A percentile compares a stretch with the other conserved stretches of the same genome.
phyloP scores from a whole-genome alignment of 345 rosid species.

The Diplotaxis tenuifolia region DNA sequence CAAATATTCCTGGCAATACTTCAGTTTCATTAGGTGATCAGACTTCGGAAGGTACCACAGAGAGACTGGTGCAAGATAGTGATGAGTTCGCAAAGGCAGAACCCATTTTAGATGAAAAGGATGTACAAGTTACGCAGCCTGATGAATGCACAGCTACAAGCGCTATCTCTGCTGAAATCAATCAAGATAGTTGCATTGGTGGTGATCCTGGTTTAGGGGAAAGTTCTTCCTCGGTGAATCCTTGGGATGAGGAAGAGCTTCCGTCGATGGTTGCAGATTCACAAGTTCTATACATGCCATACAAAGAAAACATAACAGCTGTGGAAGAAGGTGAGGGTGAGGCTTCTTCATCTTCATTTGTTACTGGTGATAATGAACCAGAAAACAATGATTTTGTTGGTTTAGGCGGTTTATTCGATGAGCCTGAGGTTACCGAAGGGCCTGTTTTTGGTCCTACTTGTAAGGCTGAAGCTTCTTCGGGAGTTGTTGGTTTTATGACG shows the following conservation, averaged over 20 bases:
- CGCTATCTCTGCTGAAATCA: not conserved
- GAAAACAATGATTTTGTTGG: slow-evolving; percentile 66
- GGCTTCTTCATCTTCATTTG: slow-evolving; percentile 54
- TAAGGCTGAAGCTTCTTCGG: slow-evolving; percentile 46
- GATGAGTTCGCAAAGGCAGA: slow-evolving; percentile 34
- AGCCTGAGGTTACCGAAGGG: slow-evolving; percentile 63
- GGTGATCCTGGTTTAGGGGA: slow-evolving; percentile 40
- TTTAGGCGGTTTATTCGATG: slow-evolving; percentile 83
- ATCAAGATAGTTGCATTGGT: slow-evolving; percentile 20
- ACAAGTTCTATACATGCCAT: slow-evolving; percentile 72
- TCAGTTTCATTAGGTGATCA: slow-evolving; percentile 38
- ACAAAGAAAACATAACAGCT: slow-evolving; percentile 45
- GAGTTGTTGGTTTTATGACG: slow-evolving; percentile 48
- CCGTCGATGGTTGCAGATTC: slow-evolving; percentile 62
- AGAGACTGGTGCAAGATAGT: slow-evolving; percentile 13
- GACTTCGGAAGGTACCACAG: slow-evolving; percentile 35
- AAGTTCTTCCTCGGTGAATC: slow-evolving; percentile 51
- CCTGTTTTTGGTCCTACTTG: slow-evolving; percentile 63
- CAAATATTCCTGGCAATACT: slow-evolving; percentile 34
- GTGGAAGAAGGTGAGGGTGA: slow-evolving; percentile 47
- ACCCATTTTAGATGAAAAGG: slow-evolving; percentile 40
- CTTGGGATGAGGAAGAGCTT: slow-evolving; percentile 62
- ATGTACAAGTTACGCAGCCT: slow-evolving; percentile 34
- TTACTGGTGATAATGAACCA: slow-evolving; percentile 44
- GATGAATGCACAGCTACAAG: slow-evolving; percentile 34